Evolutionary conservation across 2,329 filamentous ascomycete species (phyloP).

Genomic region (Trichophyton schoenleinii): DNA sequence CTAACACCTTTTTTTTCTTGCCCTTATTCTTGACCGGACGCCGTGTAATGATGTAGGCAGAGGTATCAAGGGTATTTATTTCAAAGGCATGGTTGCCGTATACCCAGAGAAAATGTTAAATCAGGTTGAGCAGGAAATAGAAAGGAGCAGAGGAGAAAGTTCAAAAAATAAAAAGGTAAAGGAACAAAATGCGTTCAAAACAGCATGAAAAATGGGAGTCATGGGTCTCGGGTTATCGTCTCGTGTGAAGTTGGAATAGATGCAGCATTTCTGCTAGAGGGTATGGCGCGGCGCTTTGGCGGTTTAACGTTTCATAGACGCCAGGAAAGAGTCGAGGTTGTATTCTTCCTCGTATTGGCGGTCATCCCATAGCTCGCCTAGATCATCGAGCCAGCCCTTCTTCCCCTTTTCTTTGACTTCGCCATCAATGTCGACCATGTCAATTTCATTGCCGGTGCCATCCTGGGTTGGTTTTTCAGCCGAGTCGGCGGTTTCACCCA

Average conservation of each 20-base stretch:
- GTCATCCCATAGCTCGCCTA: constrained; percentile 95
- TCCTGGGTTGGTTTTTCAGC: constrained; percentile 51
- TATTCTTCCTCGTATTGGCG: constrained; percentile 97
- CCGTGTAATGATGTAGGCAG: not conserved
- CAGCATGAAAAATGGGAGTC: not conserved
- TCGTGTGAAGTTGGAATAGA: not conserved
- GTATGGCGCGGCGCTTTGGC: not conserved
- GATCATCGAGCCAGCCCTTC: constrained; percentile 88
- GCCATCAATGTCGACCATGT: constrained; percentile 88
- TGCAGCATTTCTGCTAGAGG: not conserved
- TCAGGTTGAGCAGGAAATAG: not conserved
- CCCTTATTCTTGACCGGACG: not conserved
- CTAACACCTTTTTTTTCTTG: not conserved
- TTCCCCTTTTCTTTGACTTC: constrained; percentile 88
- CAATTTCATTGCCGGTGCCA: constrained; percentile 45
- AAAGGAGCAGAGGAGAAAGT: not conserved
- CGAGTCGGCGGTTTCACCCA: constrained; percentile 54
- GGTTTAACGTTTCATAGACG: constrained; percentile 58
- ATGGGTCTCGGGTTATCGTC: not conserved
- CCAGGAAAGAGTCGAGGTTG: constrained; percentile 87
- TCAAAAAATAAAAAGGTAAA: not conserved
- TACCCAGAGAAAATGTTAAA: not conserved
- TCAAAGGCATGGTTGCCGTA: not conserved
- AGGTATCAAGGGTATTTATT: not conserved
- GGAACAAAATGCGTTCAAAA: not conserved